Evolutionary conservation across 164 flowering plant genomes (phyloP).

Genomic region (Umbilicus rupestris): DNA sequence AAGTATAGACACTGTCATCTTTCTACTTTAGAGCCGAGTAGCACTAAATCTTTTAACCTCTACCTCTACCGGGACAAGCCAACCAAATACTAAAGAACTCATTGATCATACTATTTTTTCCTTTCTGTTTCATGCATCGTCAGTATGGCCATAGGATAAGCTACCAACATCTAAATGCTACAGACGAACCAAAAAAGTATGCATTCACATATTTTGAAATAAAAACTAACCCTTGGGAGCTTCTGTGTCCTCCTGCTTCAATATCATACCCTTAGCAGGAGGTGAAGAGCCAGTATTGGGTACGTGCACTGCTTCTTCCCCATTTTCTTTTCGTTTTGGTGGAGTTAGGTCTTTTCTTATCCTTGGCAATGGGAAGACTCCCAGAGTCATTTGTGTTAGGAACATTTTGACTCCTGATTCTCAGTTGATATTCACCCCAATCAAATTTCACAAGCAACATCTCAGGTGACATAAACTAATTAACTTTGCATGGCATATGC

Average conservation of each 20-base stretch:
- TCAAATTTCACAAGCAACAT: neutral
- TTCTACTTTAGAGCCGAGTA: neutral
- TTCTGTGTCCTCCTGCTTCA: slow-evolving; percentile 58
- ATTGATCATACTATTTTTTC: no score
- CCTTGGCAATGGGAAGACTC: slow-evolving; percentile 19
- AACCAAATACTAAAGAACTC: neutral
- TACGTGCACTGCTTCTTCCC: slow-evolving; percentile 19
- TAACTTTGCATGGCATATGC: neutral
- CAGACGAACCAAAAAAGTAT: neutral
- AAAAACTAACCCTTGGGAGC: slow-evolving; percentile 64
- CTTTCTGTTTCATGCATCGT: no score
- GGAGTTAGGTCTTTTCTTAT: slow-evolving; percentile 19
- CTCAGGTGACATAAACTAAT: neutral
- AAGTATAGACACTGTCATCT: neutral
- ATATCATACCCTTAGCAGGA: slow-evolving; percentile 23
- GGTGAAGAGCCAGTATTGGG: slow-evolving; percentile 22
- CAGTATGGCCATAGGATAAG: neutral
- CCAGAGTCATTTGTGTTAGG: slow-evolving; percentile 24
- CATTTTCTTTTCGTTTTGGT: slow-evolving; percentile 25
- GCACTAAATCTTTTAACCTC: neutral
- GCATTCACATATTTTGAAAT: neutral
- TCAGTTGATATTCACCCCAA: slow-evolving; percentile 1
- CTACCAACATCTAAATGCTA: neutral
- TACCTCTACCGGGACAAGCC: neutral
- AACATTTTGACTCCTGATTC: slow-evolving; percentile 36